Percentiles rank a stretch among this genome's conserved stretches.
These are phyloP conservation scores for Trametes cinnabarina DNA, from an alignment of 768 basidiomycete species.

Conservation along the genomic window DNA sequence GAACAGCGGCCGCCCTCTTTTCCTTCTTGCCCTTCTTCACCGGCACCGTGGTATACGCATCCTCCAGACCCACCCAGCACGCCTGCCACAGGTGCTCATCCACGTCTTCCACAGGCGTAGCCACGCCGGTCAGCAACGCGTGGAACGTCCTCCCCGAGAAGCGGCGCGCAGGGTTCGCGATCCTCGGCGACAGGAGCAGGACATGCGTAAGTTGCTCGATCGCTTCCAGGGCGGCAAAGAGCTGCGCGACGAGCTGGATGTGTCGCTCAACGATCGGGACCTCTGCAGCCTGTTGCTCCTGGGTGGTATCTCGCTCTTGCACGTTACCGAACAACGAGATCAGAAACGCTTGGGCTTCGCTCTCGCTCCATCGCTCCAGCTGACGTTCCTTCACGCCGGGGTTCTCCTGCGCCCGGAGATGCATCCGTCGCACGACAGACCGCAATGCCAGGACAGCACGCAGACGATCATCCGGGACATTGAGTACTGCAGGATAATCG, in stretches of 20 bases:
- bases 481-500: constrained; percentile 46
- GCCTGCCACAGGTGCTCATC: constrained; percentile 46
- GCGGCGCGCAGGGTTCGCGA: constrained; percentile 44
- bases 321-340: constrained; percentile 39
- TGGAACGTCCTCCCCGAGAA: constrained; percentile 68
- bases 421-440: constrained; percentile 55
- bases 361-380: constrained; percentile 65
- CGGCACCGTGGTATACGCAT: constrained; percentile 41
- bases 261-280: constrained; percentile 52
- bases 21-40: constrained; percentile 41
- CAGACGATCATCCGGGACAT: constrained; percentile 45
- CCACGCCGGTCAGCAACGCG: constrained; percentile 38
- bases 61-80: constrained; percentile 43
- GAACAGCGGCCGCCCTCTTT: constrained; percentile 31
- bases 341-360: constrained; percentile 61
- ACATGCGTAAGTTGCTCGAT: constrained; percentile 61
- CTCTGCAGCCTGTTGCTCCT: constrained; percentile 20
- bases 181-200: constrained; percentile 50
- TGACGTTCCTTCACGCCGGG: constrained; percentile 54
- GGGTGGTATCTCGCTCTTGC: not conserved
- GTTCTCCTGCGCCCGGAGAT: constrained; percentile 49
- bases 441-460: constrained; percentile 56
- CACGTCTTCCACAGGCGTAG: constrained; percentile 14
- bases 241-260: constrained; percentile 67
- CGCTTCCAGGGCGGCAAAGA: constrained; percentile 55